Conservation (phyloP, 2,329 filamentous ascomycete species). For the Aspergillus oerlinghausenensis region DNA sequence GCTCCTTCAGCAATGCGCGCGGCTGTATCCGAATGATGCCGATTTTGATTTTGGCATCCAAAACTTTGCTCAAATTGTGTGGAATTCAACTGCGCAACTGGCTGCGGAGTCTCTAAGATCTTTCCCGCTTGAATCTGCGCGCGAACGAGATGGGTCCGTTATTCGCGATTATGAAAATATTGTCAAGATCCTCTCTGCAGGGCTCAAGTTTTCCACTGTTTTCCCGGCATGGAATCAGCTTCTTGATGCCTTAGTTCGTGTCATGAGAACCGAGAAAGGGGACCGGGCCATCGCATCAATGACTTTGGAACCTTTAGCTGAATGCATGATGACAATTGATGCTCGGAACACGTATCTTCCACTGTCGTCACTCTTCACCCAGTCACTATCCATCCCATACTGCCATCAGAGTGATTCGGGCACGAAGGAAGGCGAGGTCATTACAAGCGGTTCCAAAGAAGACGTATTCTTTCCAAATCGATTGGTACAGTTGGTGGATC, state of each 20-base stretch:
- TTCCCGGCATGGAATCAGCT: constrained; percentile 46
- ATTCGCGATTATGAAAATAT: constrained; percentile 64
- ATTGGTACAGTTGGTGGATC: constrained; percentile 58
- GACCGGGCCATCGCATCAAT: constrained; percentile 62
- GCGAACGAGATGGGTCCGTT: constrained; percentile 50
- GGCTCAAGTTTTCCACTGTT: constrained; percentile 36
- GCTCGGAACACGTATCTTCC: constrained; percentile 31
- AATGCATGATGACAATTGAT: constrained; percentile 39
- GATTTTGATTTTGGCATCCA: constrained; percentile 7
- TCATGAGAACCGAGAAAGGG: constrained; percentile 60
- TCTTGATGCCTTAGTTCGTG: constrained; percentile 53
- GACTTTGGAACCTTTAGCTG: constrained; percentile 68
- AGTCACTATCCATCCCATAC: constrained; percentile 34
- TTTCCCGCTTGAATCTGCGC: constrained; percentile 35
- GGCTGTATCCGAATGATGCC: constrained; percentile 18
- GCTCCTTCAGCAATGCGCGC: constrained; percentile 35
- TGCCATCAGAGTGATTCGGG: constrained; percentile 8
- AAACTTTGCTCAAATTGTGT: constrained; percentile 24
- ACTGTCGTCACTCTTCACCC: constrained; percentile 27
- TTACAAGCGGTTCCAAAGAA: background rate
- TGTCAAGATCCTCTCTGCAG: constrained; percentile 62
- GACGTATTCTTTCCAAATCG: constrained; percentile 40
- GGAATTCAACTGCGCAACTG: constrained; percentile 32
- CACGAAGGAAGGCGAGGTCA: background rate
- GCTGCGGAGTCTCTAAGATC: constrained; percentile 39